Evolutionary conservation across 2,329 filamentous ascomycete species (phyloP), one percentile per base, ranked within the genome.

Genomic region (Neocatenulostroma microsporum): DNA sequence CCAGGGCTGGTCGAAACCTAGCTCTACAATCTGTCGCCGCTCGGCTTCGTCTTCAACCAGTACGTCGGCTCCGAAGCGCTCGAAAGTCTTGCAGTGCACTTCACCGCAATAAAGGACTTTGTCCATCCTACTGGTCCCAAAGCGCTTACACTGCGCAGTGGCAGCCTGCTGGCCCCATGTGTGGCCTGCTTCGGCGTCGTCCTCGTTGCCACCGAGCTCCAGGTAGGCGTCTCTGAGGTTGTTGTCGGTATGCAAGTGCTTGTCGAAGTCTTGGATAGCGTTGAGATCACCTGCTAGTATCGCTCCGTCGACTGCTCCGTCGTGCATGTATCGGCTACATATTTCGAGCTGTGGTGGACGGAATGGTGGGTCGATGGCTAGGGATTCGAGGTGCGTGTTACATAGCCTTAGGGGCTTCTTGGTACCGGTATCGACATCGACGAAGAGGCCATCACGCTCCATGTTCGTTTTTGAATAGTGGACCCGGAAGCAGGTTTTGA

Each of bases 81-180:
- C 62, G 37, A 75, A 67, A n/a, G 33, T 49, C 13, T 42, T 37
- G 15, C 60, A 44, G 19, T 37, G 21, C 0, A 62, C 24, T 11
- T 28, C 39, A 2, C 72, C 72, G 27, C 62, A 63, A 46, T 63
- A 70, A 19, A 68, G 57, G 8, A 76, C 59, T 54, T 70, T 76
- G 37, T 76, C 74, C 70, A 76, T 72, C 5, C 74, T 58, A 21
- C 60, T 64, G 36, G 63, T 67, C 0, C 71, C 72, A 52, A 69
- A 75, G 38, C 49, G 56, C 25, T 66, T 53, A 17, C 66, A 58
- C 35, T 64, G 45, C 30, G 42, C 51, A 2, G 59, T 57, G 3
- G 62, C 48, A 2, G 63, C 66, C 57, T 76, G 73, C 43, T 75
- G 67, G 0, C 74, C 74, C 74, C 74, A 78, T 0, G 74, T 78